Evolutionary conservation across 2,329 filamentous ascomycete genomes (phyloP), one percentile per base, ranked within the genome.

Genomic region (Amphichorda felina): DNA sequence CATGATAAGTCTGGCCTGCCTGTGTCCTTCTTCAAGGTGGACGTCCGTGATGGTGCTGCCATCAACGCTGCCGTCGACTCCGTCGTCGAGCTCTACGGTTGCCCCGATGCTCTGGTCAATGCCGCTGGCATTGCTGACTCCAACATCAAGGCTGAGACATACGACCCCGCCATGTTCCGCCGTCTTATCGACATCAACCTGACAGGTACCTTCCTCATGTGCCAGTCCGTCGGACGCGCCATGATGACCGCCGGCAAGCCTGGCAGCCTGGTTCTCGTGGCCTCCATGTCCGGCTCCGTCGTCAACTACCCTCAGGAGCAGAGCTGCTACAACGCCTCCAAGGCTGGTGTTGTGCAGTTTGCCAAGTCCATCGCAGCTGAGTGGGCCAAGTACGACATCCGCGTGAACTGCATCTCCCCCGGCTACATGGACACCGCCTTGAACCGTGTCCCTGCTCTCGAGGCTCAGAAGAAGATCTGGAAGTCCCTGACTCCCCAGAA

Each of bases 231-330:
- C 17, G 79, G 76, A 29, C 73, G 73, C 37, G 64, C 72, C 47
- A 86, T 86, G 79, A 86, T 87, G 60, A 63, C 68, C n/a, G 71
- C 74, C 38, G 68, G 71, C 50, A 78, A 77, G 59, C 75, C 77
- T 10, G 82, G 82, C 29, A 79, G 72, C 50, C 81, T 88, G 51
- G 69, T 88, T 50, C 73, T 86, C 41, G 75, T 87, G 36, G 81
- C 80, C 22, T 84, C 79, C 50, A 87, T 89, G 82, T 85, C 80
- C 34, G 84, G 82, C 45, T 75, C 76, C 61, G 76, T 89, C 44
- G 83, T 87, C 69, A 89, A 89, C 73, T 87, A 79, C 65, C 83
- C 82, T 6, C 82, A 88, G 61, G 79, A 86, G 63, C 82, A 88
- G 63, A 76, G 69, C 32, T 83, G 79, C 60, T 89, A 89, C 72